Percentiles rank a stretch among this genome's conserved stretches.
Conservation (phyloP, 192 early-diverging fungal species). For the Linnemannia elongata region DNA sequence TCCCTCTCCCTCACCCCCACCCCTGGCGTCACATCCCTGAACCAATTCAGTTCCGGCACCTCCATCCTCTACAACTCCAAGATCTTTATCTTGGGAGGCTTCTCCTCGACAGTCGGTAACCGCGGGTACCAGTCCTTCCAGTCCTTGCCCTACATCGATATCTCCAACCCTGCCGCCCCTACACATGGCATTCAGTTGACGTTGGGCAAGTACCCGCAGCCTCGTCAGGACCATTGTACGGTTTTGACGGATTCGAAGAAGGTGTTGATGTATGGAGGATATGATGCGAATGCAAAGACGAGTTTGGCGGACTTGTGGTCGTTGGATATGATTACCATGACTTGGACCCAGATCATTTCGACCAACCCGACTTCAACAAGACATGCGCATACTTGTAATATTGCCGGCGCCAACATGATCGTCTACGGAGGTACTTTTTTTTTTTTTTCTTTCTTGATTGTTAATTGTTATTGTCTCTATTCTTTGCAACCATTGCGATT, state of each 20-base stretch:
- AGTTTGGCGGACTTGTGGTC: conserved; percentile 33
- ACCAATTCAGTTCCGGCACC: conserved; percentile 22
- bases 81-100: conserved; percentile 42
- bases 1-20: neutral
- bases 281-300: conserved; percentile 17
- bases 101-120: conserved; percentile 5
- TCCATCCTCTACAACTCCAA: conserved; percentile 16
- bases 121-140: conserved; percentile 33
- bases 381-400: conserved; percentile 35
- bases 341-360: conserved; percentile 33
- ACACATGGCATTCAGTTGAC: conserved; percentile 28
- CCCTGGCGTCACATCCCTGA: neutral
- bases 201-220: conserved; percentile 12
- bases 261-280: conserved; percentile 45
- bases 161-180: neutral
- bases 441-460: neutral
- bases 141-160: conserved; percentile 19
- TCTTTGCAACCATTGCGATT: neutral
- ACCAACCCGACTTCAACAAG: neutral
- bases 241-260: conserved; percentile 34
- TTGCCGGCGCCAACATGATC: conserved; percentile 45
- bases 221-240: conserved; percentile 49
- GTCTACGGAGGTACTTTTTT: conserved; percentile 31
- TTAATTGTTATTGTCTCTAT: neutral
- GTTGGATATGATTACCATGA: conserved; percentile 39